phyloP scores from a whole-genome alignment of 2,329 filamentous ascomycete species.

The Hypoxylon sp. region DNA sequence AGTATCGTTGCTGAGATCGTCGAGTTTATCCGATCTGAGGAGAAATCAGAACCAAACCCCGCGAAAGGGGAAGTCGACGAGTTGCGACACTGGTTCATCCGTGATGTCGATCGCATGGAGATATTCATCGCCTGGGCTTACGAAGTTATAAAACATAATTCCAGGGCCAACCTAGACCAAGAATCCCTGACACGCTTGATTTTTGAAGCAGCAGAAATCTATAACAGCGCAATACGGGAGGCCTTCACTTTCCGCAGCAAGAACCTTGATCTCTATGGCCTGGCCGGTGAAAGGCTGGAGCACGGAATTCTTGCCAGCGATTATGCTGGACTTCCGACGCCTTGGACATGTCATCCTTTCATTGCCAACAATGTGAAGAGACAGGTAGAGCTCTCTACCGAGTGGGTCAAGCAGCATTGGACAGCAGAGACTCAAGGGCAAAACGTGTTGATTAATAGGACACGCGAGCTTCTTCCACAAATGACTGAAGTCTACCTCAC shows the following conservation, averaged over 20 bases:
- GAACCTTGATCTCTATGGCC: constrained; percentile 79
- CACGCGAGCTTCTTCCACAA: constrained; percentile 64
- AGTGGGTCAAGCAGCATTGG: constrained; percentile 68
- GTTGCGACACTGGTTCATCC: constrained; percentile 88
- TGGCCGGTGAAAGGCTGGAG: constrained; percentile 76
- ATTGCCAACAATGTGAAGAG: constrained; percentile 74
- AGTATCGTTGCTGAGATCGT: constrained; percentile 82
- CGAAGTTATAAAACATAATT: constrained; percentile 80
- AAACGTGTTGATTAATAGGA: constrained; percentile 60
- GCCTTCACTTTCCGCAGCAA: constrained; percentile 79
- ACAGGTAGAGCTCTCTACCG: constrained; percentile 70
- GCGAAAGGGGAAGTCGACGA: constrained; percentile 81
- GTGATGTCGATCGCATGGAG: constrained; percentile 80
- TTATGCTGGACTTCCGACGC: constrained; percentile 80
- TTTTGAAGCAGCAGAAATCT: constrained; percentile 76
- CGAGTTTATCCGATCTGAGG: constrained; percentile 80
- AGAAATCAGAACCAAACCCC: constrained; percentile 77
- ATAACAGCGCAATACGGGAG: constrained; percentile 78
- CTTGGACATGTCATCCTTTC: constrained; percentile 85
- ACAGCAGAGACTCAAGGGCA: constrained; percentile 53
- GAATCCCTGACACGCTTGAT: constrained; percentile 69
- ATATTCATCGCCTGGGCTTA: constrained; percentile 85
- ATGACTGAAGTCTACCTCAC: constrained; percentile 70
- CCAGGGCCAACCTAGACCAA: constrained; percentile 72
- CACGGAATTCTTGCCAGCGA: constrained; percentile 74